Conservation (phyloP, 345 rosid species). For the Noccaea bulbosa region DNA sequence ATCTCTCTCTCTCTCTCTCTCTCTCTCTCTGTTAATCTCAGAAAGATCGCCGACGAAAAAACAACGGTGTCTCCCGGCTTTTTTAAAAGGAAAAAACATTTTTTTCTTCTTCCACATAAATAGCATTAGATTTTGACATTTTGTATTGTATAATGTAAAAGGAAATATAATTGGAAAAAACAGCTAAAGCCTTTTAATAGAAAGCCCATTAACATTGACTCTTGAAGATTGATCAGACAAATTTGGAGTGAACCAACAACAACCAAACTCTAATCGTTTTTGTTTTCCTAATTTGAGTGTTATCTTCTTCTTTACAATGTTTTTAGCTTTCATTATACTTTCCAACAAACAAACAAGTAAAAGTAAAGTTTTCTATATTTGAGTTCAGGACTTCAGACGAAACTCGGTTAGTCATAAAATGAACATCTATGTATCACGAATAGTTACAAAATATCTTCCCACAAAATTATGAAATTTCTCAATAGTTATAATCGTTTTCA, state of each 20-base stretch:
- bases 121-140: background rate
- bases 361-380: background rate
- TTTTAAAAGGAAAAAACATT: conserved; percentile 21
- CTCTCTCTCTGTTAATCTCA: conserved; percentile 8
- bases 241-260: conserved; percentile 5
- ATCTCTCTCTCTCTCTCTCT: conserved; percentile 6
- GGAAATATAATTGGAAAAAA: background rate
- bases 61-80: conserved; percentile 37
- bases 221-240: background rate
- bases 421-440: background rate
- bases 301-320: background rate
- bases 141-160: background rate
- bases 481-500: conserved; percentile 18
- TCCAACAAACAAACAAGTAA: background rate
- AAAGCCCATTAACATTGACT: conserved; percentile 24
- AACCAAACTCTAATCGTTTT: background rate
- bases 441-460: too few species aligned
- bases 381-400: background rate
- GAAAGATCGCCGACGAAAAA: conserved; percentile 24
- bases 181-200: conserved; percentile 3
- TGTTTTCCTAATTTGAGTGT: background rate
- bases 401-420: background rate
- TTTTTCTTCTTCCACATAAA: background rate
- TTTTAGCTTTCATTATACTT: background rate
- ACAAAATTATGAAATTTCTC: background rate